Conservation (phyloP, 148 eudicot species). For the Beta vulgaris region DNA sequence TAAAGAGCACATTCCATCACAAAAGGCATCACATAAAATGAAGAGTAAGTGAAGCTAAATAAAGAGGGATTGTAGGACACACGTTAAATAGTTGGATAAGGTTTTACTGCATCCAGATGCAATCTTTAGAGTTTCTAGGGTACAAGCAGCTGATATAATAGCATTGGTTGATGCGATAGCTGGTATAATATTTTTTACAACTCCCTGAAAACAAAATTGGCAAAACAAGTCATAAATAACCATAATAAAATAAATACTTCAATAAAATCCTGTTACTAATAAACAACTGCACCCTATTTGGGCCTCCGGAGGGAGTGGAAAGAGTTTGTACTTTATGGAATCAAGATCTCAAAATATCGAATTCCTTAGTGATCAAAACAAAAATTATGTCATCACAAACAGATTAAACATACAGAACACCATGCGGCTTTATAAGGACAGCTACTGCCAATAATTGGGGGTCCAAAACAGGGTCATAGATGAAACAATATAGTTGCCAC, state of each 20-base stretch:
- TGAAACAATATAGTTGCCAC: background rate
- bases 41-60: background rate
- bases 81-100: conserved; percentile 83
- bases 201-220: conserved; percentile 60
- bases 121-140: conserved; percentile 90
- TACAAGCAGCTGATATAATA: conserved; percentile 88
- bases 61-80: conserved; percentile 27
- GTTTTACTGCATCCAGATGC: conserved; percentile 93
- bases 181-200: conserved; percentile 95
- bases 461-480: background rate
- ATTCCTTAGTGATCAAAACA: background rate
- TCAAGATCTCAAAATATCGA: background rate
- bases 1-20: background rate
- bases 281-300: background rate
- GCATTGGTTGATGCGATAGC: conserved; percentile 99
- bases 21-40: background rate
- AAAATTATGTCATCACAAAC: background rate
- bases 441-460: background rate
- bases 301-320: background rate
- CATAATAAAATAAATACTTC: too few species aligned
- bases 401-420: background rate
- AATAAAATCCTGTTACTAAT: background rate
- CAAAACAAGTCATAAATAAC: conserved; percentile 8
- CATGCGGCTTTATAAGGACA: background rate
- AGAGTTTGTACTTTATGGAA: background rate